Percentiles rank a stretch among this genome's conserved stretches.
phyloP scores from a whole-genome alignment of 2,329 filamentous ascomycete species.

The Xylariaceae sp. region DNA sequence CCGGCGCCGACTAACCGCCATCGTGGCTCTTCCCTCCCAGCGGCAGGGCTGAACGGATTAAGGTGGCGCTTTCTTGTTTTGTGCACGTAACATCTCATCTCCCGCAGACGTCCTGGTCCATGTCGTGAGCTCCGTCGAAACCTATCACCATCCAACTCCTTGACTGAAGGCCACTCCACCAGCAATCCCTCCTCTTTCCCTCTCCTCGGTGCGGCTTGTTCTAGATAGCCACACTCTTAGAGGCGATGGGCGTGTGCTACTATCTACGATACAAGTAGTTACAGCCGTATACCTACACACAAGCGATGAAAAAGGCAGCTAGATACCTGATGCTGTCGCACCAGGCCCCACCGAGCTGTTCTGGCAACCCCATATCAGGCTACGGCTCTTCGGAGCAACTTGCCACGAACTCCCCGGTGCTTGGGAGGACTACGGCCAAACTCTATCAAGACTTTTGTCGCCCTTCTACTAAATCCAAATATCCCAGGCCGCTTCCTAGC shows the following conservation, averaged over 20 bases:
- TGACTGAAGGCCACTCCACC: slow-evolving; percentile 11
- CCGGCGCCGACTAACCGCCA: slow-evolving; percentile 12
- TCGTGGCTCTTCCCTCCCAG: not conserved
- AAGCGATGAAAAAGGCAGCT: slow-evolving; percentile 18
- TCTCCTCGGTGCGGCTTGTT: slow-evolving; percentile 12
- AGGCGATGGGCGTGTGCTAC: slow-evolving; percentile 14
- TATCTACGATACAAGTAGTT: slow-evolving; percentile 12
- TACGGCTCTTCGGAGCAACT: slow-evolving; percentile 46
- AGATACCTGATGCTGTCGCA: slow-evolving; percentile 33
- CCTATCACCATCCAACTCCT: slow-evolving; percentile 11
- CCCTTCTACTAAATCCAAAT: slow-evolving; percentile 1
- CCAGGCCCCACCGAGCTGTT: slow-evolving; percentile 31
- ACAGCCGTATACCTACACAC: slow-evolving; percentile 8
- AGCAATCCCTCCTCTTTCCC: slow-evolving; percentile 12
- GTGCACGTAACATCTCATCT: slow-evolving; percentile 18
- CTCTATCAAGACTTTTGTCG: not conserved
- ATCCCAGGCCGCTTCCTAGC: not conserved
- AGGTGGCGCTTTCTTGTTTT: slow-evolving; percentile 4
- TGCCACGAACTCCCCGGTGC: slow-evolving; percentile 35
- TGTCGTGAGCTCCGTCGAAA: slow-evolving; percentile 17
- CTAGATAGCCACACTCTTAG: not conserved
- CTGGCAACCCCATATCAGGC: slow-evolving; percentile 42
- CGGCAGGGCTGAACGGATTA: slow-evolving; percentile 1
- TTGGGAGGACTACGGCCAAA: slow-evolving; percentile 18
- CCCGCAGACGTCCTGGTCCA: slow-evolving; percentile 15